A percentile compares a stretch with the other conserved stretches of the same genome.
Evolutionary conservation across 208 protist genomes (phyloP).

Genomic region (Crithidia thermophila): DNA sequence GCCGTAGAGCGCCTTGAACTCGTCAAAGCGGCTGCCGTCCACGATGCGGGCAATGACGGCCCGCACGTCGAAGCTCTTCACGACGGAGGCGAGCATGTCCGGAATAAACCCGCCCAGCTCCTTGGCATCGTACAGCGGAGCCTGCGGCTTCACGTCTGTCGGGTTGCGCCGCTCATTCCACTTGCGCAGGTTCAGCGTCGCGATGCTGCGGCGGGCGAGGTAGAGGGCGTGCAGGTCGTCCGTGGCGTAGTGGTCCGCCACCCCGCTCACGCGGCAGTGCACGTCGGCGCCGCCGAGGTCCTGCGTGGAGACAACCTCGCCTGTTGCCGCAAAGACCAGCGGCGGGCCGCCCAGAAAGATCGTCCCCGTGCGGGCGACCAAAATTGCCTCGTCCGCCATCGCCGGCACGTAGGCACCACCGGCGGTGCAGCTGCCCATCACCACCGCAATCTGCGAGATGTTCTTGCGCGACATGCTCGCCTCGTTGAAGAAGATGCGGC

Average conservation of each 20-base stretch:
- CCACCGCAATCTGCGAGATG: slow-evolving; percentile 97
- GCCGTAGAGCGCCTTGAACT: slow-evolving; percentile 96
- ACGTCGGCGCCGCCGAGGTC: slow-evolving; percentile 96
- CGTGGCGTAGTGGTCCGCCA: slow-evolving; percentile 93
- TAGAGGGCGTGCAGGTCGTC: slow-evolving; percentile 92
- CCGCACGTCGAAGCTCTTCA: slow-evolving; percentile 91
- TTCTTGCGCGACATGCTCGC: slow-evolving; percentile 93
- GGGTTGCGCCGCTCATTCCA: slow-evolving; percentile 25
- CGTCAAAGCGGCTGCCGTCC: slow-evolving; percentile 94
- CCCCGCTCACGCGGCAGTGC: slow-evolving; percentile 91
- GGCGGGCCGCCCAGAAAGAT: slow-evolving; percentile 97
- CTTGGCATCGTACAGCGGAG: slow-evolving; percentile 76
- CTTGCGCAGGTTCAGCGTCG: slow-evolving; percentile 85
- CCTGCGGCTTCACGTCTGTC: slow-evolving; percentile 55
- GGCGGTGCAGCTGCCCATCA: slow-evolving; percentile 98
- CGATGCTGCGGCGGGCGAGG: slow-evolving; percentile 83
- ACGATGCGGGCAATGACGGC: slow-evolving; percentile 93
- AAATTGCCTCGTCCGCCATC: slow-evolving; percentile 96
- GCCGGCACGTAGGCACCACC: slow-evolving; percentile 97
- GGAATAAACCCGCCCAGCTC: slow-evolving; percentile 94
- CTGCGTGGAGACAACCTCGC: slow-evolving; percentile 93
- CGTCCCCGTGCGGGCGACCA: slow-evolving; percentile 93
- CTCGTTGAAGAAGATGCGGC: slow-evolving; percentile 98
- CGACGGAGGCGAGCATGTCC: slow-evolving; percentile 73
- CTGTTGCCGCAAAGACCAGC: slow-evolving; percentile 93